Evolutionary conservation across 441 rosid species (phyloP).

Genomic region (Bocquillonia castaneifolia): DNA sequence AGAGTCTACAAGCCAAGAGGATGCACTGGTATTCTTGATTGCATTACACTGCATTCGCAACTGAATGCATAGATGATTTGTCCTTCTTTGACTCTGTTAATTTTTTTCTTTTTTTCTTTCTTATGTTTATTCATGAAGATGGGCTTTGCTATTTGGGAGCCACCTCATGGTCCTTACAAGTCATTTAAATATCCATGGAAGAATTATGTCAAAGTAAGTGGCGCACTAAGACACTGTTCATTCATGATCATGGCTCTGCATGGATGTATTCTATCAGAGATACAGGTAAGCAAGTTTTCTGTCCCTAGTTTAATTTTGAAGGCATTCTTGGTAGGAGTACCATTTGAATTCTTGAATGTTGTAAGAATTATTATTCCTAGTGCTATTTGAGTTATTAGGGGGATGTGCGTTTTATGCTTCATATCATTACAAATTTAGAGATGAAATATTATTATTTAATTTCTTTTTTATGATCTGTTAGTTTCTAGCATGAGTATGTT

Average conservation of each 20-base stretch:
- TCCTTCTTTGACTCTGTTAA: not conserved
- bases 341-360: not conserved
- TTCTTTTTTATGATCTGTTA: too few species aligned
- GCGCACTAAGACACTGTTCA: slow-evolving; percentile 70
- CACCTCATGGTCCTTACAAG: slow-evolving; percentile 71
- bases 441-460: too few species aligned
- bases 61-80: not conserved
- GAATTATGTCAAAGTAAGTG: slow-evolving; percentile 62
- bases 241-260: slow-evolving; percentile 81
- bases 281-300: slow-evolving; percentile 44
- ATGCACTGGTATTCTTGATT: slow-evolving; percentile 54
- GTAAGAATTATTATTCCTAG: too few species aligned
- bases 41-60: slow-evolving; percentile 12
- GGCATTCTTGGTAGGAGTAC: not conserved
- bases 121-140: slow-evolving; percentile 49
- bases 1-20: slow-evolving; percentile 89
- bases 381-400: too few species aligned
- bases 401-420: too few species aligned
- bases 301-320: not conserved
- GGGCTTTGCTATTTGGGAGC: slow-evolving; percentile 78
- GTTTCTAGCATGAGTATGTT: not conserved
- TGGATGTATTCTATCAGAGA: slow-evolving; percentile 76
- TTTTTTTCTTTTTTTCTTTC: slow-evolving; percentile 3
- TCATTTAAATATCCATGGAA: slow-evolving; percentile 57
- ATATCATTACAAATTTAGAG: too few species aligned